Evolutionary conservation across 2,329 filamentous ascomycete species (phyloP), one percentile per base, ranked within the genome.

Genomic region (Amphichorda felina): DNA sequence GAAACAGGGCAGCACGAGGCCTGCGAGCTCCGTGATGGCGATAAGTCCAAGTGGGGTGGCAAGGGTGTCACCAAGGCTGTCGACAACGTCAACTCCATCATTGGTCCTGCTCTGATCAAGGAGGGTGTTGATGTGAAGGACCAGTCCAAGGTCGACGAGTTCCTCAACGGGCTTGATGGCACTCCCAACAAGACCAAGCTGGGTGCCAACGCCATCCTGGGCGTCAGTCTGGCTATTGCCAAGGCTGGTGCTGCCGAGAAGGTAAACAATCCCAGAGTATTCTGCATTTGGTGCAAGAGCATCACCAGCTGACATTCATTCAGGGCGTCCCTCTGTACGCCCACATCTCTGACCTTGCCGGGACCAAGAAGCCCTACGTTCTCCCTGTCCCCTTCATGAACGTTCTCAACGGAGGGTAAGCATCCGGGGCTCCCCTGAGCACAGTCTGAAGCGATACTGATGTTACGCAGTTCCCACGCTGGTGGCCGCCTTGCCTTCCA

Each of bases 401-500:
- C 68, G 85, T 93, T 57, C 73, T 93, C 48, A 93, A 93, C 64
- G 85, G 85, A 51, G 70, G 66, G 64, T 68, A 51, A 56, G 63
- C 46, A 29, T 19, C 5, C 29, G n/a, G 14, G 22, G 14, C n/a
- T 14, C 8, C 17, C 15, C 6, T 10, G n/a, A 11, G 15, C 28
- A 4, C 29, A n/a, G 9, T 13, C 35, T 17, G n/a, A 36, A 29
- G 19, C 15, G 7, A 16, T 25, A 25, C 48, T 52, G 39, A 53
- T 39, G 16, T 31, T 26, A 16, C 14, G 9, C 18, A 68, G 91
- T 50, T 96, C 89, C 55, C 91, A 98, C 72, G 91, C 91, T 48
- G 91, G 91, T 75, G 91, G 91, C 56, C 85, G 88, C 60, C 77
- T 93, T 51, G 85, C 85, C 49, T 93, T 93, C 78, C 86, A 93